Percentiles rank a stretch among this genome's conserved stretches.
Conservation (phyloP, 108 stramenopile species). For the Chaetoceros tenuissimus region DNA sequence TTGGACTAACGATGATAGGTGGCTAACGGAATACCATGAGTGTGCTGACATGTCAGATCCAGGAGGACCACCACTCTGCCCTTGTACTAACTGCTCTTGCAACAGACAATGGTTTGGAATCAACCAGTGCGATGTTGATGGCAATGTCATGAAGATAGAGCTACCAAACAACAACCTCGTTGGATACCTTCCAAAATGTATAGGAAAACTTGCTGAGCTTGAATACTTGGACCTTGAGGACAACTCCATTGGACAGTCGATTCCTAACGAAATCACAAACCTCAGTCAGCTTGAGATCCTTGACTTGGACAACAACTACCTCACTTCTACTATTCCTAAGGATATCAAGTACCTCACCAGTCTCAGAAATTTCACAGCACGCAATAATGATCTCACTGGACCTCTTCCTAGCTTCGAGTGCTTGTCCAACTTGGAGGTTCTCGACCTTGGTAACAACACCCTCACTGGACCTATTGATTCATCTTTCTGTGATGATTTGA, state of each 20-base stretch:
- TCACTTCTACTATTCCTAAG: too few species aligned
- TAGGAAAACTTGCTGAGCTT: slow-evolving; percentile 38
- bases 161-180: too few species aligned
- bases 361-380: slow-evolving; percentile 9
- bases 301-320: slow-evolving; percentile 6
- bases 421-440: slow-evolving; percentile 11
- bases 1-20: slow-evolving; percentile 30
- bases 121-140: too few species aligned
- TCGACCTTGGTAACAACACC: slow-evolving; percentile 54
- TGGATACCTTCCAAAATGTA: too few species aligned
- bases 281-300: slow-evolving; percentile 3
- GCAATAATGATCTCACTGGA: slow-evolving; percentile 5
- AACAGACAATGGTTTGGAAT: too few species aligned
- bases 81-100: too few species aligned
- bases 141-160: too few species aligned
- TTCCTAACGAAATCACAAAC: slow-evolving; percentile 48
- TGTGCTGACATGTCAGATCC: too few species aligned
- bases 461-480: slow-evolving; percentile 39
- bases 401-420: slow-evolving; percentile 4
- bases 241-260: slow-evolving; percentile 54
- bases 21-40: too few species aligned
- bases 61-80: too few species aligned
- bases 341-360: slow-evolving; percentile 3
- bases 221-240: slow-evolving; percentile 47
- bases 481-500: too few species aligned